These are phyloP conservation scores for Rugonectria rugulosa DNA, from an alignment of 2,329 filamentous ascomycete species.

Conservation along the genomic window DNA sequence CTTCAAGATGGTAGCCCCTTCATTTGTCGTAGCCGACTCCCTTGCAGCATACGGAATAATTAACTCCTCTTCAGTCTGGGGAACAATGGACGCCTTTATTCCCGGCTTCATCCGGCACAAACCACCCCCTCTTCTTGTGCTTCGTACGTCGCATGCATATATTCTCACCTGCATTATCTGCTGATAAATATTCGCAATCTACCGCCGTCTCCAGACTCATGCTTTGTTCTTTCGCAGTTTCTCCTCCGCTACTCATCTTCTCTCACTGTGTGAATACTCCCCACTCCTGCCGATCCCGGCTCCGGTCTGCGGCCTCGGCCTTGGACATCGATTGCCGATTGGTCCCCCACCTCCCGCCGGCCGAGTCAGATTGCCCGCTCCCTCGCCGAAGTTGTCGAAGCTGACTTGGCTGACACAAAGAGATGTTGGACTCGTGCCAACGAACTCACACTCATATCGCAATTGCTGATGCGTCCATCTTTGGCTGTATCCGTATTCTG, in stretches of 20 bases:
- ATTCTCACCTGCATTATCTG: neutral
- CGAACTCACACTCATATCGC: too few species aligned
- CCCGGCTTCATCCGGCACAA: neutral
- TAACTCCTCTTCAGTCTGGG: neutral
- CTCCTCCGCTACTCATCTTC: too few species aligned
- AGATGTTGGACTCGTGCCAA: too few species aligned
- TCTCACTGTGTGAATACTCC: too few species aligned
- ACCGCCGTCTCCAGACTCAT: neutral
- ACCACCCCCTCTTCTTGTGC: neutral
- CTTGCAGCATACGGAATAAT: too few species aligned
- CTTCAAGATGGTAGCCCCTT: too few species aligned
- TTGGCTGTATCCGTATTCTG: neutral
- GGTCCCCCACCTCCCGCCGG: constrained; percentile 7
- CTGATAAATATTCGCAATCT: constrained; percentile 1
- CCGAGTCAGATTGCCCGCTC: neutral
- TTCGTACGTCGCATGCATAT: too few species aligned
- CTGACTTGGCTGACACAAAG: too few species aligned
- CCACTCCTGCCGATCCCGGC: constrained; percentile 15
- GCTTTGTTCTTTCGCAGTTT: neutral
- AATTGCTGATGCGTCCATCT: too few species aligned
- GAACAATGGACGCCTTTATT: neutral
- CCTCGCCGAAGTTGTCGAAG: neutral
- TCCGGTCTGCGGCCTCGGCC: constrained; percentile 3
- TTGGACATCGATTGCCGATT: constrained; percentile 1
- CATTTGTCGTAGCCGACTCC: too few species aligned